Percentiles rank a stretch among this genome's conserved stretches.
These are phyloP conservation scores for Diversispora eburnea DNA, from an alignment of 192 early-diverging fungal genomes.

Conservation along the genomic window DNA sequence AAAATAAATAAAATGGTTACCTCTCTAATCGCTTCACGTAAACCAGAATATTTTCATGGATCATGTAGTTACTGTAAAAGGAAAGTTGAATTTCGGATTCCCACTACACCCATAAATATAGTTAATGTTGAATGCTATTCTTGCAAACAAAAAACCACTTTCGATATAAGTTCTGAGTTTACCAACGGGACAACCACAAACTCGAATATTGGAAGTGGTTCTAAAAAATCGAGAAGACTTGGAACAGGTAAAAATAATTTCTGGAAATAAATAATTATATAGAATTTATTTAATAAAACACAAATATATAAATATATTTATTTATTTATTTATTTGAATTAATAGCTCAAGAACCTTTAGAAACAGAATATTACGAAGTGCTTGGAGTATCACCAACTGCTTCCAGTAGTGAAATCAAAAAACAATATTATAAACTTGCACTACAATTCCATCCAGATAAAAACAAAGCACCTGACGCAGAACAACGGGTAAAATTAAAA, in stretches of 20 bases:
- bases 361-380: conserved; percentile 88
- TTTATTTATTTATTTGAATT: too few species aligned
- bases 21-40: conserved; percentile 46
- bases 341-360: conserved; percentile 69
- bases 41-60: conserved; percentile 52
- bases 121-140: conserved; percentile 56
- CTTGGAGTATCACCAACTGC: conserved; percentile 74
- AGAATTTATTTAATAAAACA: too few species aligned
- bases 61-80: conserved; percentile 48
- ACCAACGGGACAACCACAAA: conserved; percentile 30
- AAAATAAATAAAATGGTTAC: conserved; percentile 32
- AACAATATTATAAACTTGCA: conserved; percentile 83
- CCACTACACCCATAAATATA: conserved; percentile 27
- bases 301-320: too few species aligned
- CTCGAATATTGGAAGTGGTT: conserved; percentile 31
- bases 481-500: conserved; percentile 53
- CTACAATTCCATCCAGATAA: conserved; percentile 94
- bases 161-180: conserved; percentile 37
- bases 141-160: conserved; percentile 45
- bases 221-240: conserved; percentile 6
- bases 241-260: conserved; percentile 14
- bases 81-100: conserved; percentile 50
- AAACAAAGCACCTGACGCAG: conserved; percentile 62
- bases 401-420: conserved; percentile 84
- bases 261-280: too few species aligned